Base-by-base conservation (phyloP, 805 yeast species). In the Isabelozyma pseudorhagii region DNA sequence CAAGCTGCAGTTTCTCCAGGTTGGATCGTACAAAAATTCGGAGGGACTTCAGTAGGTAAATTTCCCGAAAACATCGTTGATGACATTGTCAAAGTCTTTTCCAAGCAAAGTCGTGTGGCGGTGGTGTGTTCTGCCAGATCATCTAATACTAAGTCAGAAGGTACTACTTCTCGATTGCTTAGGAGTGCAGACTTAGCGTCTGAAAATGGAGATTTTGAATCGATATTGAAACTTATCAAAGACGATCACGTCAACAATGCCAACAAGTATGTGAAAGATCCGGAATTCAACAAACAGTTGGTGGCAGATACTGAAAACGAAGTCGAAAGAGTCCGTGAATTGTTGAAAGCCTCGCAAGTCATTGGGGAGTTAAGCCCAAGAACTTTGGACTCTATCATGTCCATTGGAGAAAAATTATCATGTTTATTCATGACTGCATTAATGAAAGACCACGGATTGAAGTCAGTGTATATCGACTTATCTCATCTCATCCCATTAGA, bases 101-200 rank as follows among this genome's bases (percentile, higher is more conserved):
- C 83, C 36, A 69, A 78, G 39, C 70, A 72, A 44, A 78, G 77
- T 56, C 78, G 85, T 48, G 96, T 92, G 13, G 97, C 96, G 2
- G 96, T 93, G 21, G 99, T 94, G 3, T 94, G 99, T 67, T 87
- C 96, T 34, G 99, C 99, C 3, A 80, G 99, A 56, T 89, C 97
- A 11, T 84, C 97, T 1, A 80, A 87, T 53, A 87, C 96, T 39
- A 94, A 94, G 64, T 83, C 89, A 18, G 97, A 93, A 66, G 99
- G 99, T 46, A 94, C 99, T 42, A 94, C 99, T 5, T 87, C 96
- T 3, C 73, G 98, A 55, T 75, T 94, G 21, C 68, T 94, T 40
- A 69, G 78, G 41, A 89, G 97, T n/a, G 93, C 97, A 14, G 97
- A 92, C 50, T 61, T 80, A 40, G 89, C 93, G 0, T 69, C 83